Conservation (phyloP, 306 rosid species). For the Rosa rugosa region DNA sequence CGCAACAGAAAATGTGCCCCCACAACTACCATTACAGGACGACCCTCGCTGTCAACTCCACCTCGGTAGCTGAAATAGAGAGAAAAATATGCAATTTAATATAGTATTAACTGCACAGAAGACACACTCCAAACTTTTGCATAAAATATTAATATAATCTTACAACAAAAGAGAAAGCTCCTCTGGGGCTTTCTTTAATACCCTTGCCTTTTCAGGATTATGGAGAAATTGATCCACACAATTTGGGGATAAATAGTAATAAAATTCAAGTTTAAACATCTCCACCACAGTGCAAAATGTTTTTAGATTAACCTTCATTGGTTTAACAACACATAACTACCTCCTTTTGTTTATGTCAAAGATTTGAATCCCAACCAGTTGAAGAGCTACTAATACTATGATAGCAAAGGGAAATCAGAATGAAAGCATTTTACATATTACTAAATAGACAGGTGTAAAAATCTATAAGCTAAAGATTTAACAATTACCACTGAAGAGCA, state of each 20-base stretch:
- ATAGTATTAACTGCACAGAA: conserved; percentile 13
- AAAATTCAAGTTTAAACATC: background rate
- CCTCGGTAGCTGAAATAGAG: conserved; percentile 81
- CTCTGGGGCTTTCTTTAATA: background rate
- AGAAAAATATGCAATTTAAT: conserved; percentile 3
- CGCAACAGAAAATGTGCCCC: conserved; percentile 97
- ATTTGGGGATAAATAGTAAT: background rate
- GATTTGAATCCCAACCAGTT: background rate
- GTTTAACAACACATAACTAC: background rate
- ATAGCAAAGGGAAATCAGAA: background rate
- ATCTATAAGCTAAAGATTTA: background rate
- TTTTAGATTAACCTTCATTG: background rate
- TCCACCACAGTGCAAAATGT: background rate
- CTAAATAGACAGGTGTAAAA: background rate
- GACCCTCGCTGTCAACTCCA: conserved; percentile 96
- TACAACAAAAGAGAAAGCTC: background rate
- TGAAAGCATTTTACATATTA: background rate
- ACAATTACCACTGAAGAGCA: background rate
- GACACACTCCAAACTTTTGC: conserved; percentile 14
- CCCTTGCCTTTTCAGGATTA: background rate
- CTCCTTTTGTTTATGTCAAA: conserved; percentile 1
- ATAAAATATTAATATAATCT: background rate
- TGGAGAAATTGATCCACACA: background rate
- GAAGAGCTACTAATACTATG: background rate
- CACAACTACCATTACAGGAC: conserved; percentile 91